Base-by-base conservation (phyloP, 805 yeast genomes). In the Ogataea paradorogensis region DNA sequence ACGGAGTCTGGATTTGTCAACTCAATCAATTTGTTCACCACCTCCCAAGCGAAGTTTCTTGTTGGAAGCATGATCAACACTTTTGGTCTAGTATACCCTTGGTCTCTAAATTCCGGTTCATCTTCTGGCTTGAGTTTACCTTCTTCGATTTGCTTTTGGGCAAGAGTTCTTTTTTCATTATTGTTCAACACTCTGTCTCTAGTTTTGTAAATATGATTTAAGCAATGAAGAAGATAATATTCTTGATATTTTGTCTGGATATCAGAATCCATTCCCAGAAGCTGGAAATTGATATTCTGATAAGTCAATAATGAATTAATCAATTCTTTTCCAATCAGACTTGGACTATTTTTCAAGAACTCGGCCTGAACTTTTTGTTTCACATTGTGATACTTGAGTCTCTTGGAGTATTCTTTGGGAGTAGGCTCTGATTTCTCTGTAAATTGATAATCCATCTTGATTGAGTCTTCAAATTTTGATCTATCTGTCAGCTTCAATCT, bases 51-150 rank as follows among this genome's bases (percentile, higher is more conserved):
- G 8, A 82, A 66, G 50, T 88, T 75, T 55, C 96, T 74, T 0
- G 96, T 87, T 9, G 99, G 98, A 28, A 87, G 66, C 18, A 93
- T 62, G 5, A 91, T 77, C 40, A 93, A 65, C 1, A 84, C 89
- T 55, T 89, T 90, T 1, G 99, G 95, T 46, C 98, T 73, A 0
- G 96, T 90, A 59, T 88, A 93, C 21, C 99, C 98, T 62, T 93
- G 98, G 59, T 93, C 99, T 40, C 95, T 68, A 48, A 74, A 71
- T 52, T 87, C 95, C 9, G 76, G 76, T 44, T 74, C 80, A 16
- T 54, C 50, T 11, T 48, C 52, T 4, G 55, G 55, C 3, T 52
- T 54, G 3, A 46, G 25, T 10, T 41, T 41, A 2, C 65, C 67
- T 35, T 71, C 76, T 18, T 67, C 66, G 8, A 61, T 50, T 28